phyloP scores from a whole-genome alignment of 73 alveolate genomes.

The Blepharisma stoltei region DNA sequence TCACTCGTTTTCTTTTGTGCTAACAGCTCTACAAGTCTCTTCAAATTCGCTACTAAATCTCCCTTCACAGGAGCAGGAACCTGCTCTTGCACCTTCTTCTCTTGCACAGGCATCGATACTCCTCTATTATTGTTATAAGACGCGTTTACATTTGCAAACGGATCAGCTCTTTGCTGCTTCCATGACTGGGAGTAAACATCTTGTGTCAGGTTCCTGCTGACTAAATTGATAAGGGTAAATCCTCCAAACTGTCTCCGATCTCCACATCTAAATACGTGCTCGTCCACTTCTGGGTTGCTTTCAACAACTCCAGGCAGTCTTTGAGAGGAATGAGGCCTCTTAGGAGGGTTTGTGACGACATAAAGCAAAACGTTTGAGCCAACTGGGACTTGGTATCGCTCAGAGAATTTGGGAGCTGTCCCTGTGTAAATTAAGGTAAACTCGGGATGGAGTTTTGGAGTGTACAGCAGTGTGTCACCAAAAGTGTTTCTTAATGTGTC shows the following conservation, averaged over 20 bases:
- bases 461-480: conserved; percentile 36
- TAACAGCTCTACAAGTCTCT: conserved; percentile 8
- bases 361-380: neutral
- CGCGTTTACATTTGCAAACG: neutral
- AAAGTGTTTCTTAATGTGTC: conserved; percentile 42
- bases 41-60: conserved; percentile 8
- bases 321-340: neutral
- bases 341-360: conserved; percentile 4
- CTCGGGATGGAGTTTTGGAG: neutral
- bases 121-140: neutral
- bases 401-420: conserved; percentile 6
- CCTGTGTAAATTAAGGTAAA: neutral
- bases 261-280: conserved; percentile 12
- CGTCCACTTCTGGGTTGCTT: neutral
- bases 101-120: neutral
- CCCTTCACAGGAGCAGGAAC: neutral
- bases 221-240: neutral
- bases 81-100: neutral
- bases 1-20: neutral
- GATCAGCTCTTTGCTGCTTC: neutral
- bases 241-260: conserved; percentile 24
- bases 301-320: conserved; percentile 17
- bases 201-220: neutral
- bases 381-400: neutral
- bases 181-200: neutral